Base-by-base conservation (phyloP, 495 filamentous ascomycete genomes). In the Penicillium bialowiezense region DNA sequence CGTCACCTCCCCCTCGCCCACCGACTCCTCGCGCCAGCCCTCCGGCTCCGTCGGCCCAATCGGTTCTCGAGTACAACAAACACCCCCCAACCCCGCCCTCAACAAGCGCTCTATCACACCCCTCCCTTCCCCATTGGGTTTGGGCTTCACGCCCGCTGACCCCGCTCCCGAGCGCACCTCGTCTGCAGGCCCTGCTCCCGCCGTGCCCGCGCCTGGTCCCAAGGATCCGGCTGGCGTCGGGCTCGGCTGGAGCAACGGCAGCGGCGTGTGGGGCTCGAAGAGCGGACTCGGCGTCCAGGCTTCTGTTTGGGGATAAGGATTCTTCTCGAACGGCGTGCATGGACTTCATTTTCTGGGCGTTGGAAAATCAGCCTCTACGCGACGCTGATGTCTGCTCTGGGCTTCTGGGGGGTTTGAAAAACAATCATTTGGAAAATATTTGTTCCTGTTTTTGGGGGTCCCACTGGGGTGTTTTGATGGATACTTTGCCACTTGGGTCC, bases 61-160 rank as follows among this genome's bases (percentile, higher is more conserved):
- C 56, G 93, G 93, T 32, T 96, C 95, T 40, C 85, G 93, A 23
- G 93, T 71, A 26, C 68, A 77, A 52, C 23, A 44, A 59, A 64
- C 45, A 37, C 80, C 84, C 52, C 62, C 72, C 9, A 92, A 90
- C 64, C 74, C 84, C 12, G 79, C 79, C 13, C 65, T 91, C 56
- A 89, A 80, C 74, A 96, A 95, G 77, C 87, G 90, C 20, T 86
- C 90, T 1, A 95, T 87, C 4, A 95, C 91, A 13, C 91, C 93
- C 44, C 77, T 97, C 17, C 88, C 90, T 18, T 96, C 91, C 23
- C 91, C 93, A 4, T 68, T 97, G 29, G 69, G 71, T 15, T 91
- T 90, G 56, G 85, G 89, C 13, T 88, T 90, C 62, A 84, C 79
- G 7, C 60, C 76, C 19, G 68, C 69, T 46, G 83, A 87, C 44